Evolutionary conservation across 441 rosid genomes (phyloP).

Genomic region (Mallotus repandus): DNA sequence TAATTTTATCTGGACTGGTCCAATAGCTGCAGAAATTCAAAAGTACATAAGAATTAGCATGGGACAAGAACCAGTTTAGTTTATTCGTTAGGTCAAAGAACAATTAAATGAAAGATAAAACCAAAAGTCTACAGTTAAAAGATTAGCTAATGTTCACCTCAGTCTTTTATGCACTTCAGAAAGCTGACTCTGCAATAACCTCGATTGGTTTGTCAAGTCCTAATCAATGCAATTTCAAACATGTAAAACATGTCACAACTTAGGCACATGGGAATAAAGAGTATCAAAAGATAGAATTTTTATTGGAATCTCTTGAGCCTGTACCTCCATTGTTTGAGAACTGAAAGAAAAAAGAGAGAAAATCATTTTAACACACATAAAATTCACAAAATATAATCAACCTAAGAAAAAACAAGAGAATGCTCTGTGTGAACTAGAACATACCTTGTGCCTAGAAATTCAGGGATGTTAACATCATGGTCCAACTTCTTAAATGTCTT

Average conservation of each 20-base stretch:
- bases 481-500: constrained; percentile 76
- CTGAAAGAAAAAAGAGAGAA: constrained; percentile 43
- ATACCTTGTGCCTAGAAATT: constrained; percentile 69
- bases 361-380: constrained; percentile 17
- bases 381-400: constrained; percentile 1
- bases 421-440: not conserved
- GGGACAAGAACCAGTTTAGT: not conserved
- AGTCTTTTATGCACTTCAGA: constrained; percentile 59
- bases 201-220: constrained; percentile 54
- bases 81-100: too few relatives aligned
- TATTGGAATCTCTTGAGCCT: constrained; percentile 11
- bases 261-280: constrained; percentile 1
- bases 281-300: constrained; percentile 5
- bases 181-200: constrained; percentile 52
- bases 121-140: not conserved
- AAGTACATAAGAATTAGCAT: not conserved
- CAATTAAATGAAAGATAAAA: not conserved
- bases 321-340: constrained; percentile 68
- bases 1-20: constrained; percentile 53
- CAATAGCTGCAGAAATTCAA: constrained; percentile 50
- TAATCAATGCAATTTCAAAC: constrained; percentile 31
- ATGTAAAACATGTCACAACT: constrained; percentile 10
- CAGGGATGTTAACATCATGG: constrained; percentile 75
- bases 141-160: constrained; percentile 42
- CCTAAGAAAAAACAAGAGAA: constrained; percentile 3